Conservation (phyloP, 768 basidiomycete genomes). For the Rubroboletus satanas region DNA sequence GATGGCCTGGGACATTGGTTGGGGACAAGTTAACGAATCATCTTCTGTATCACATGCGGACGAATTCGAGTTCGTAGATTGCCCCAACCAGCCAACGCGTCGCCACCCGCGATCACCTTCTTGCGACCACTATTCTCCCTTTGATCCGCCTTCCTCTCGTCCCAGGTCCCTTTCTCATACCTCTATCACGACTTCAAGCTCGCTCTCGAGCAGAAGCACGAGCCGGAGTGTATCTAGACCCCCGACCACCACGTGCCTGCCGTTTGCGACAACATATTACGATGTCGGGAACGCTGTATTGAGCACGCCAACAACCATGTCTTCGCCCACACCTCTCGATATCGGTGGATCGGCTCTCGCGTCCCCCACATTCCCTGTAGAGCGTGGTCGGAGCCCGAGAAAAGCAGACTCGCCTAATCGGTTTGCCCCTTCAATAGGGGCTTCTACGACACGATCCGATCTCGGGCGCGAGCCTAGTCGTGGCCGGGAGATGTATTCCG, state of each 20-base stretch:
- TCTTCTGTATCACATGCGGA: constrained; percentile 25
- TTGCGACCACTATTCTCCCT: constrained; percentile 11
- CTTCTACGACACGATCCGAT: constrained; percentile 27
- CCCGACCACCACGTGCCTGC: constrained; percentile 22
- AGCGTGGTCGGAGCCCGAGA: constrained; percentile 28
- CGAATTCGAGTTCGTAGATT: constrained; percentile 28
- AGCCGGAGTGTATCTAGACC: constrained; percentile 43
- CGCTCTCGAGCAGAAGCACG: constrained; percentile 36
- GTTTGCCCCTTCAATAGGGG: constrained; percentile 20
- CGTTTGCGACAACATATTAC: constrained; percentile 25
- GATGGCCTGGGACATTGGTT: constrained; percentile 76
- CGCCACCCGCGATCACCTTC: constrained; percentile 31
- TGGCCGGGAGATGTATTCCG: constrained; percentile 18
- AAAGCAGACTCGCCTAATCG: constrained; percentile 17
- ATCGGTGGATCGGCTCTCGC: constrained; percentile 22
- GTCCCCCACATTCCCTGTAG: constrained; percentile 22
- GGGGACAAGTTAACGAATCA: constrained; percentile 47
- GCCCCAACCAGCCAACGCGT: constrained; percentile 13
- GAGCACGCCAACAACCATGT: constrained; percentile 12
- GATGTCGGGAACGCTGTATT: constrained; percentile 22
- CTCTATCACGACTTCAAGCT: constrained; percentile 39
- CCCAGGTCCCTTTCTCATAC: constrained; percentile 50
- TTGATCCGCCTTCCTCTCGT: constrained; percentile 24
- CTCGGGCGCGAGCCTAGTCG: constrained; percentile 17
- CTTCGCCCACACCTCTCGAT: constrained; percentile 25